These are phyloP conservation scores for Coemansia aciculifera DNA, from an alignment of 192 early-diverging fungal species.

Conservation along the genomic window DNA sequence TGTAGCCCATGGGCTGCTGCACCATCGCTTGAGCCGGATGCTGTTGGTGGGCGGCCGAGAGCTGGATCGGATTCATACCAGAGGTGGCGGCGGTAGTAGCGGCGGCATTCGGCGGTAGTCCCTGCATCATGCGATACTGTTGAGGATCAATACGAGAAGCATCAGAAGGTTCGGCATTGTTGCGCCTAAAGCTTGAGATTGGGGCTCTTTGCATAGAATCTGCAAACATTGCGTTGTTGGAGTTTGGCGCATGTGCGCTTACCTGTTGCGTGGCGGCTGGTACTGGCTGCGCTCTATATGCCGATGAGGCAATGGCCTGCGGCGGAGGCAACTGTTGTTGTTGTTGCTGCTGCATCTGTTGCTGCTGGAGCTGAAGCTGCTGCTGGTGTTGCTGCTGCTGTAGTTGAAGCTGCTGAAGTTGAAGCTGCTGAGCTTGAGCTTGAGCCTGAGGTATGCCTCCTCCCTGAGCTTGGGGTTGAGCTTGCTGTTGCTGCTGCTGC, in stretches of 20 bases:
- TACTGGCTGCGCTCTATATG: conserved; percentile 48
- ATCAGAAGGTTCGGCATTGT: conserved; percentile 39
- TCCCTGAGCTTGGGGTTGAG: neutral
- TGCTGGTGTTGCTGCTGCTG: conserved; percentile 28
- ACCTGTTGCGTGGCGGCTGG: conserved; percentile 50
- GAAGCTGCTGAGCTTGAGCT: conserved; percentile 12
- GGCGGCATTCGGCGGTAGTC: conserved; percentile 37
- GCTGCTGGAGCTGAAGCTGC: conserved; percentile 8
- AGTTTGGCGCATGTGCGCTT: conserved; percentile 43
- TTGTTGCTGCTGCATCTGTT: conserved; percentile 23
- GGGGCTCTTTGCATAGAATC: conserved; percentile 24
- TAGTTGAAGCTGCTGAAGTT: conserved; percentile 27
- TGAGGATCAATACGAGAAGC: conserved; percentile 35
- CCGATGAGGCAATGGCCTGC: conserved; percentile 36
- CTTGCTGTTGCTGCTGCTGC: conserved; percentile 21
- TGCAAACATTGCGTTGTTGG: conserved; percentile 20
- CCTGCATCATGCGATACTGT: conserved; percentile 52
- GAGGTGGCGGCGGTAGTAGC: neutral
- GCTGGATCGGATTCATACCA: conserved; percentile 42
- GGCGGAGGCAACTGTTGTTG: conserved; percentile 33
- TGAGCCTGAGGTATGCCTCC: conserved; percentile 10
- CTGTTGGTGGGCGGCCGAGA: conserved; percentile 35
- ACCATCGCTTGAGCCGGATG: conserved; percentile 32
- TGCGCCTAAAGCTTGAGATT: conserved; percentile 53
- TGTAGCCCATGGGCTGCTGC: conserved; percentile 36